Conservation (phyloP, 75 land plant species). For the Adiantum capillusveneris region DNA sequence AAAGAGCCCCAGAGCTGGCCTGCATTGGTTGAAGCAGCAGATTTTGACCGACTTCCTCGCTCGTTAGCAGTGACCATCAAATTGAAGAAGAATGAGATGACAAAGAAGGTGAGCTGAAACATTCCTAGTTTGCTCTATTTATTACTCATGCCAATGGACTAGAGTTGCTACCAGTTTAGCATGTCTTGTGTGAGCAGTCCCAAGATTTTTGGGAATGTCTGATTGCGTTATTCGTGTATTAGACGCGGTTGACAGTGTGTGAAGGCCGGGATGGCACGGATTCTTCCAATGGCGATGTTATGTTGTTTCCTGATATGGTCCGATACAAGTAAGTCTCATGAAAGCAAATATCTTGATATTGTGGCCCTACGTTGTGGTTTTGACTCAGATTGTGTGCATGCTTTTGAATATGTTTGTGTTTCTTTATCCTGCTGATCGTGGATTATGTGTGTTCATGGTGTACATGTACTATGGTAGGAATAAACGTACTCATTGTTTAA, state of each 20-base stretch:
- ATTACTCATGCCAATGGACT: no score
- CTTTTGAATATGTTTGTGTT: neutral
- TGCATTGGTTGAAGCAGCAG: slow-evolving; percentile 62
- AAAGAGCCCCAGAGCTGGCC: slow-evolving; percentile 84
- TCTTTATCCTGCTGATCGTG: no score
- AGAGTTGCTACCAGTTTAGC: no score
- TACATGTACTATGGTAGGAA: neutral
- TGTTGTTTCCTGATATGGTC: slow-evolving; percentile 32
- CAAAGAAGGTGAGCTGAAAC: slow-evolving; percentile 36
- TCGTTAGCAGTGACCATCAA: slow-evolving; percentile 55
- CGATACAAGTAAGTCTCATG: slow-evolving; percentile 41
- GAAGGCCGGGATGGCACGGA: slow-evolving; percentile 5
- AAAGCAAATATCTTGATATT: slow-evolving; percentile 6
- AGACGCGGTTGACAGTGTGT: slow-evolving; percentile 76
- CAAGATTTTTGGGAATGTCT: no score
- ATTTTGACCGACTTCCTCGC: slow-evolving; percentile 79
- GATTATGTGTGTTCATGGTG: no score
- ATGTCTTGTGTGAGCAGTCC: no score
- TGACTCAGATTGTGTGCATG: neutral
- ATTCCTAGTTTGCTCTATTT: no score
- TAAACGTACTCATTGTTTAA: no score
- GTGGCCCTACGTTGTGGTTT: neutral
- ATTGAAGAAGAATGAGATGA: slow-evolving; percentile 51
- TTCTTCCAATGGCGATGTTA: slow-evolving; percentile 17
- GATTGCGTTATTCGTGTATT: no score